A percentile compares a stretch with the other conserved stretches of the same genome.
Evolutionary conservation across 805 yeast genomes (phyloP).

Genomic region (Candida saitoana): DNA sequence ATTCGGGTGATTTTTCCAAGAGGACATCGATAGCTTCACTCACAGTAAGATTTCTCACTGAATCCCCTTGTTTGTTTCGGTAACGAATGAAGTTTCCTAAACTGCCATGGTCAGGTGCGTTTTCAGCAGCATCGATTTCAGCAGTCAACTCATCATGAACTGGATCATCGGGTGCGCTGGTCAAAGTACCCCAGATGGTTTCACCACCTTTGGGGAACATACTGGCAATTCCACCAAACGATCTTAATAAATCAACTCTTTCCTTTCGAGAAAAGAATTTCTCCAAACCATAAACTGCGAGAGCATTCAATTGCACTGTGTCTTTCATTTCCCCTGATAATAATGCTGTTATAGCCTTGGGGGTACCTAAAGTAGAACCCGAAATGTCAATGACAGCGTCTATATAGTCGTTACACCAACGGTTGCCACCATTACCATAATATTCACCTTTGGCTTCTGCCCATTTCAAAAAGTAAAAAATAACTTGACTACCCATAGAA

Average conservation of each 20-base stretch:
- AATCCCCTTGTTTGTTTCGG: slow-evolving; percentile 31
- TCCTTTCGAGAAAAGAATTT: slow-evolving; percentile 88
- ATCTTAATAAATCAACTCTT: slow-evolving; percentile 75
- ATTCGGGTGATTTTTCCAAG: slow-evolving; percentile 61
- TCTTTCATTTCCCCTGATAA: slow-evolving; percentile 98
- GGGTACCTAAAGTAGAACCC: slow-evolving; percentile 90
- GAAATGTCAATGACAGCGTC: slow-evolving; percentile 82
- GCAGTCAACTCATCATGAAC: slow-evolving; percentile 13
- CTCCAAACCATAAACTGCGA: slow-evolving; percentile 92
- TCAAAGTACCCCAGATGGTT: slow-evolving; percentile 76
- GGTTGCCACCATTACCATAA: slow-evolving; percentile 87
- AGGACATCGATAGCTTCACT: slow-evolving; percentile 64
- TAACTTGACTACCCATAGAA: slow-evolving; percentile 94
- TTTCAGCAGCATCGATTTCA: slow-evolving; percentile 21
- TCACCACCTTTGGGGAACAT: slow-evolving; percentile 97
- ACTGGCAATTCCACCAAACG: slow-evolving; percentile 92
- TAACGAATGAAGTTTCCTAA: slow-evolving; percentile 76
- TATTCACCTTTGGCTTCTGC: slow-evolving; percentile 80
- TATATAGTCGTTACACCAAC: slow-evolving; percentile 84
- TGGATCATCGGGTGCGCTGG: slow-evolving; percentile 70
- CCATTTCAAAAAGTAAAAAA: slow-evolving; percentile 91
- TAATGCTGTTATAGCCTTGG: slow-evolving; percentile 86
- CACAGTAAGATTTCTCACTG: slow-evolving; percentile 57
- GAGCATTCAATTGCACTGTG: slow-evolving; percentile 86
- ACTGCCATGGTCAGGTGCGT: slow-evolving; percentile 28